These are phyloP conservation scores for Papiliotrema fonsecae DNA, from an alignment of 1,284 basidiomycete species.

Conservation along the genomic window DNA sequence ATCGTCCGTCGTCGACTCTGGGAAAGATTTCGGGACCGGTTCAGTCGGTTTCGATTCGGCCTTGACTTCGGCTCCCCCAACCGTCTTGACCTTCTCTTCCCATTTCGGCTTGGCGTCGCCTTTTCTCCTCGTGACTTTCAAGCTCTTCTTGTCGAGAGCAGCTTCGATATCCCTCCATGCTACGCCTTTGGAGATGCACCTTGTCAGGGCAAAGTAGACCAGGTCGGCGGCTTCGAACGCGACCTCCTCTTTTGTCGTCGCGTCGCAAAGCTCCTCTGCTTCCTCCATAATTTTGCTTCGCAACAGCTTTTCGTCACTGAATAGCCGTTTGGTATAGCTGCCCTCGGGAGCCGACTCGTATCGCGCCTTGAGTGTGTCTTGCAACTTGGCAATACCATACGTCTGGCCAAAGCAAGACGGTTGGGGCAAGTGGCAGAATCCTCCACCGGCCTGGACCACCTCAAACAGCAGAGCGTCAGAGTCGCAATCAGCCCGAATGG, in stretches of 20 bases:
- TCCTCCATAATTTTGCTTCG: constrained; percentile 96
- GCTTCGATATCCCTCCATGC: constrained; percentile 77
- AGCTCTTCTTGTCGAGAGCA: constrained; percentile 79
- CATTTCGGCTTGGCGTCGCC: constrained; percentile 94
- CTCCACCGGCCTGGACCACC: constrained; percentile 82
- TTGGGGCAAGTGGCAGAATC: constrained; percentile 89
- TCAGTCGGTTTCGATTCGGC: constrained; percentile 37
- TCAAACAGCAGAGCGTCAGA: constrained; percentile 86
- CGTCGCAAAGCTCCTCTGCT: constrained; percentile 89
- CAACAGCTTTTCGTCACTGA: constrained; percentile 75
- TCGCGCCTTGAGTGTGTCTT: constrained; percentile 72
- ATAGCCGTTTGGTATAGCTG: constrained; percentile 87
- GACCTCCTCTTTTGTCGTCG: constrained; percentile 75
- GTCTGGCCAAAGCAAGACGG: constrained; percentile 74
- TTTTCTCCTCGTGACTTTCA: constrained; percentile 78
- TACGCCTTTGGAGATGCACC: constrained; percentile 82
- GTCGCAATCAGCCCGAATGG: constrained; percentile 87
- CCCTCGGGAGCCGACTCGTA: constrained; percentile 74
- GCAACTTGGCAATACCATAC: constrained; percentile 74
- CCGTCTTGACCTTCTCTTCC: constrained; percentile 47
- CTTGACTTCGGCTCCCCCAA: constrained; percentile 30
- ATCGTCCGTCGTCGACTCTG: constrained; percentile 26
- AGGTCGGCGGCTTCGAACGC: constrained; percentile 96
- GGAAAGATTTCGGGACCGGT: constrained; percentile 41
- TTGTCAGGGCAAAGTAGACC: constrained; percentile 86